These are phyloP conservation scores for Mycena capillaripes DNA, from an alignment of 768 basidiomycete genomes.

Conservation along the genomic window DNA sequence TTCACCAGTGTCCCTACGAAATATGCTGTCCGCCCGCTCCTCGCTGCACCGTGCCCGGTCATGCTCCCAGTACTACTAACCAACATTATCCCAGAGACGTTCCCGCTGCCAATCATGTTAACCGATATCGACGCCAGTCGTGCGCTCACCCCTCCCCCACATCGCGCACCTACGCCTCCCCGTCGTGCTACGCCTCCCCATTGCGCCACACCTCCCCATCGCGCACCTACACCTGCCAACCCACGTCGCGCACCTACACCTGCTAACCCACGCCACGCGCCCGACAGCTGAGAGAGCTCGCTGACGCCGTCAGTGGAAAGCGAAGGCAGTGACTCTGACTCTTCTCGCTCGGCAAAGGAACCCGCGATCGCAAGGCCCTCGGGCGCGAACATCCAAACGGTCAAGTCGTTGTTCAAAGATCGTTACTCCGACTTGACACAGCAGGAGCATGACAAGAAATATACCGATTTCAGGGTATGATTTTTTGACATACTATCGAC, in stretches of 20 bases:
- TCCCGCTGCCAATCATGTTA: background rate
- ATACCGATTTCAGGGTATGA: background rate
- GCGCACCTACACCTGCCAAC: slow-evolving; percentile 11
- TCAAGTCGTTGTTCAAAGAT: background rate
- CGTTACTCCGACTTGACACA: background rate
- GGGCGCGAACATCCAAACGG: background rate
- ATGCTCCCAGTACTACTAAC: background rate
- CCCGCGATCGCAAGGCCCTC: background rate
- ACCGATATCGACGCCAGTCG: background rate
- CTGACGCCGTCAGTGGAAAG: slow-evolving; percentile 4
- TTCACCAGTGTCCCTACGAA: background rate
- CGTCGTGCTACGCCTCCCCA: background rate
- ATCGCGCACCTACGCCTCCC: background rate
- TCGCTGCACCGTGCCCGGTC: background rate
- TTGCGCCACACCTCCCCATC: background rate
- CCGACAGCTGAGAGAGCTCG: slow-evolving; percentile 7
- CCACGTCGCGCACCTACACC: background rate
- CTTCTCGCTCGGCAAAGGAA: background rate
- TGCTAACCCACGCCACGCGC: background rate
- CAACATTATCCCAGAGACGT: background rate
- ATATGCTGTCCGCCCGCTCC: background rate
- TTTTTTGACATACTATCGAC: background rate
- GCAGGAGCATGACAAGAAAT: background rate
- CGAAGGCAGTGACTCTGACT: background rate
- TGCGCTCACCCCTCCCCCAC: background rate